These are phyloP conservation scores for Escovopsis sp. DNA, from an alignment of 2,329 filamentous ascomycete genomes.

Conservation along the genomic window DNA sequence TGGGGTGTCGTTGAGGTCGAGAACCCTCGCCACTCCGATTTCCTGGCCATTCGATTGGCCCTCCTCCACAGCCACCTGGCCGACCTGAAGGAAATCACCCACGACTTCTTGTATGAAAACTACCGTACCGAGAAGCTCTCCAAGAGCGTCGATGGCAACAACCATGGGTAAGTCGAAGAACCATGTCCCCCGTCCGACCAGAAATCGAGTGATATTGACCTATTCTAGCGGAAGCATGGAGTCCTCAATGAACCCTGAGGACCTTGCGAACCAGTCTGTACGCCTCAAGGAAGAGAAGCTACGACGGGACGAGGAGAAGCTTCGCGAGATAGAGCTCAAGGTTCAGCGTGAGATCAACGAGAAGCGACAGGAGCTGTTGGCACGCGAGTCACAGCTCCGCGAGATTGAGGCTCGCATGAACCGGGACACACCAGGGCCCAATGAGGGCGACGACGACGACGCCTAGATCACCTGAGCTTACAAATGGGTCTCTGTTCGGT, in stretches of 20 bases:
- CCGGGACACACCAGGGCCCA: constrained; percentile 52
- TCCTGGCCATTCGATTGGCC: constrained; percentile 90
- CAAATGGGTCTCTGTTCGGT: constrained; percentile 18
- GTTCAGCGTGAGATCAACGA: constrained; percentile 99
- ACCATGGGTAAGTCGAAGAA: constrained; percentile 57
- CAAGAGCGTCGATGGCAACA: constrained; percentile 93
- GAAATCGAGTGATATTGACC: constrained; percentile 10
- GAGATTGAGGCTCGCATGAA: constrained; percentile 98
- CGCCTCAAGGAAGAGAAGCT: constrained; percentile 99
- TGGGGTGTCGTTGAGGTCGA: constrained; percentile 99
- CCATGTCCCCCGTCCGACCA: too few species aligned
- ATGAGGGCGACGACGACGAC: constrained; percentile 42
- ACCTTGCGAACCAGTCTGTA: constrained; percentile 90
- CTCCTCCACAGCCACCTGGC: constrained; percentile 95
- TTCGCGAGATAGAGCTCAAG: constrained; percentile 98
- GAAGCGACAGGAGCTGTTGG: constrained; percentile 96
- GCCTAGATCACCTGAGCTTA: constrained; percentile 24
- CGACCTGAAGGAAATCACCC: constrained; percentile 97
- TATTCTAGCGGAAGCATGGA: constrained; percentile 37
- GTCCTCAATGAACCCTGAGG: constrained; percentile 87
- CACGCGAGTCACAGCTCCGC: constrained; percentile 93
- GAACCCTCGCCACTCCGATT: constrained; percentile 97
- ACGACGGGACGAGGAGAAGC: constrained; percentile 97
- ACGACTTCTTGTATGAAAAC: constrained; percentile 99
- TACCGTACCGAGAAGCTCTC: constrained; percentile 99